A percentile compares a stretch with the other conserved stretches of the same genome.
Evolutionary conservation across 2,329 filamentous ascomycete species (phyloP).

Genomic region (Botrytis squamosa): DNA sequence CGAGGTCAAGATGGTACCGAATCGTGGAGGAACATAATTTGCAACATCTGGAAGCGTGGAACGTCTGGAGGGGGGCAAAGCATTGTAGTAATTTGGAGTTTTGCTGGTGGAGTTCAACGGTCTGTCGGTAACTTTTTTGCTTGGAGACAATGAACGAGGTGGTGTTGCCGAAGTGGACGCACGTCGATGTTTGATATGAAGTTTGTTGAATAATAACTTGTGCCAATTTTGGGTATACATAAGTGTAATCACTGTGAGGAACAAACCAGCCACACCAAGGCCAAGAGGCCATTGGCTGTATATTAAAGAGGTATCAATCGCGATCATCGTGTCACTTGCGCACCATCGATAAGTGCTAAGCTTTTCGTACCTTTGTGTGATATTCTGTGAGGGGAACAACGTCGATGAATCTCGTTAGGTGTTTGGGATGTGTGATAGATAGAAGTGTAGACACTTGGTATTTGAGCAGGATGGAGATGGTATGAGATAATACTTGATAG

Average conservation of each 20-base stretch:
- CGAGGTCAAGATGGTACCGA: conserved; percentile 27
- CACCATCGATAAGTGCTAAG: not conserved
- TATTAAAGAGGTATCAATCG: conserved; percentile 18
- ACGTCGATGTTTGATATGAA: conserved; percentile 35
- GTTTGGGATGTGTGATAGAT: not conserved
- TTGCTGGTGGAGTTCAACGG: conserved; percentile 17
- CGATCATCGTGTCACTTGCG: conserved; percentile 9
- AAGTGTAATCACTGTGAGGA: conserved; percentile 28
- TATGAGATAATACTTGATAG: not conserved
- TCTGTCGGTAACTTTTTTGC: conserved; percentile 22
- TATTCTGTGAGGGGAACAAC: not conserved
- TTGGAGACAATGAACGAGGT: conserved; percentile 36
- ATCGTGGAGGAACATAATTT: conserved; percentile 25
- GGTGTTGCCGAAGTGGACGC: conserved; percentile 38
- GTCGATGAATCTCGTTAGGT: not conserved
- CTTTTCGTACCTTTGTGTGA: not conserved
- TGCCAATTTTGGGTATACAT: conserved; percentile 31
- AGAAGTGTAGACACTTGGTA: not conserved
- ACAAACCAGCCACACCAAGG: conserved; percentile 32
- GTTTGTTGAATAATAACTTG: conserved; percentile 30
- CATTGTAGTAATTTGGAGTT: conserved; percentile 16
- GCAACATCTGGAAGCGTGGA: conserved; percentile 33
- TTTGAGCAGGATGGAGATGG: not conserved
- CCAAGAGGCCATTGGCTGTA: conserved; percentile 32
- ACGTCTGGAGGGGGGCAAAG: conserved; percentile 37